A percentile compares a stretch with the other conserved stretches of the same genome.
These are phyloP conservation scores for Solanum bulbocastanum DNA, from an alignment of 257 asterid species.

Conservation along the genomic window DNA sequence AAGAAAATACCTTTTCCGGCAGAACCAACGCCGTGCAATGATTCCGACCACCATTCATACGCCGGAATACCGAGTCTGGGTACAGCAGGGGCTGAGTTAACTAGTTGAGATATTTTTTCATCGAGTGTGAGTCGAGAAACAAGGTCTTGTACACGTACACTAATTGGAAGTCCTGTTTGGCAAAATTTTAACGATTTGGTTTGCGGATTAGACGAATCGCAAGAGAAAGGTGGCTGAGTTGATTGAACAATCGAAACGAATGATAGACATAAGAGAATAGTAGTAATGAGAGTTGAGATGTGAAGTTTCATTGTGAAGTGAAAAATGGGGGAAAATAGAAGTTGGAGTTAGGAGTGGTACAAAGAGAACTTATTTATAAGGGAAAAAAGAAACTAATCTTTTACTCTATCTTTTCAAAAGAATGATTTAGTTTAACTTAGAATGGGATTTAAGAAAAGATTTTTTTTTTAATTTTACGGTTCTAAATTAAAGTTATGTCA, in stretches of 20 bases:
- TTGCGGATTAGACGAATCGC: conserved; percentile 32
- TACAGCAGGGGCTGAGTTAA: conserved; percentile 55
- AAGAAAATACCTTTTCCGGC: conserved; percentile 55
- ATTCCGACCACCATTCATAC: conserved; percentile 95
- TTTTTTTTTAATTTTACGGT: too few relatives aligned
- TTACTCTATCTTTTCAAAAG: too few relatives aligned
- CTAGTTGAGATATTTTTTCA: conserved; percentile 75
- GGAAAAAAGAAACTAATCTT: not conserved
- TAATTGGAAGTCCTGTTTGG: conserved; percentile 40
- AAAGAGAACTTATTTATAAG: not conserved
- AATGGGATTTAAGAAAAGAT: too few relatives aligned
- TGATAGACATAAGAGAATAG: not conserved
- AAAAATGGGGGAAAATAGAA: not conserved
- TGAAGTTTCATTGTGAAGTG: conserved; percentile 24
- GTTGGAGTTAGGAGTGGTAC: not conserved
- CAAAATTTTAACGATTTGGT: conserved; percentile 48
- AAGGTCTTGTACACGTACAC: conserved; percentile 45
- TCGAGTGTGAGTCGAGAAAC: conserved; percentile 70
- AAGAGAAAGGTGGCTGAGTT: conserved; percentile 53
- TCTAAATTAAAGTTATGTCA: too few relatives aligned
- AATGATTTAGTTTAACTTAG: too few relatives aligned
- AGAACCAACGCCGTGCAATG: conserved; percentile 77
- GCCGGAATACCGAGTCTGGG: conserved; percentile 76
- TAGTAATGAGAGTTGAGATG: conserved; percentile 3
- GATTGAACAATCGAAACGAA: conserved; percentile 10